Conservation (phyloP, 805 yeast genomes). For the Clavispora asparagi region DNA sequence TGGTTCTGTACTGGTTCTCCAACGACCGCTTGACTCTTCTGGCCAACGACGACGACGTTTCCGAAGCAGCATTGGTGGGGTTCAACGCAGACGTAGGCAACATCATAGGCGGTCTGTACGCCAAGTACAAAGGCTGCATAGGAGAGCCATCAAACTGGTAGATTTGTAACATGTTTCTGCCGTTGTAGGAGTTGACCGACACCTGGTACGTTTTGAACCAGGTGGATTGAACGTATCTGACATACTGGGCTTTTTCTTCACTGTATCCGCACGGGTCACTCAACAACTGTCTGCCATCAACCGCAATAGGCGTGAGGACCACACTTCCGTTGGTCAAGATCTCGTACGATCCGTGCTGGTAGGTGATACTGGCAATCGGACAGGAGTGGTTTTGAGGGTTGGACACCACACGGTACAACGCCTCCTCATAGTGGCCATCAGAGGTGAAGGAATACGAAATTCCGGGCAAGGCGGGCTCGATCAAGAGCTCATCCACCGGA, state of each 20-base stretch:
- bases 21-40: constrained; percentile 62
- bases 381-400: constrained; percentile 74
- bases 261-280: constrained; percentile 73
- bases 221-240: constrained; percentile 68
- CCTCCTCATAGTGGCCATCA: constrained; percentile 90
- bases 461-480: constrained; percentile 96
- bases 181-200: constrained; percentile 72
- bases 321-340: constrained; percentile 62
- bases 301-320: constrained; percentile 64
- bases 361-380: constrained; percentile 75
- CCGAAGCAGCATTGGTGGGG: constrained; percentile 56
- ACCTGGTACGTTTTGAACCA: constrained; percentile 54
- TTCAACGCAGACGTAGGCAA: constrained; percentile 87
- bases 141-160: constrained; percentile 75
- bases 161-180: constrained; percentile 70
- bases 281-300: constrained; percentile 89
- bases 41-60: constrained; percentile 28
- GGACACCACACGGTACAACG: constrained; percentile 72
- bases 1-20: constrained; percentile 76
- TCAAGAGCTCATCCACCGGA: constrained; percentile 89
- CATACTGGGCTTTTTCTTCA: constrained; percentile 45
- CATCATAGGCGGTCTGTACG: constrained; percentile 94
- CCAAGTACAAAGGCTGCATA: constrained; percentile 84
- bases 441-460: constrained; percentile 86
- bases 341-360: constrained; percentile 83